phyloP scores from a whole-genome alignment of 768 basidiomycete species.

The Plicaturopsis crispa region DNA sequence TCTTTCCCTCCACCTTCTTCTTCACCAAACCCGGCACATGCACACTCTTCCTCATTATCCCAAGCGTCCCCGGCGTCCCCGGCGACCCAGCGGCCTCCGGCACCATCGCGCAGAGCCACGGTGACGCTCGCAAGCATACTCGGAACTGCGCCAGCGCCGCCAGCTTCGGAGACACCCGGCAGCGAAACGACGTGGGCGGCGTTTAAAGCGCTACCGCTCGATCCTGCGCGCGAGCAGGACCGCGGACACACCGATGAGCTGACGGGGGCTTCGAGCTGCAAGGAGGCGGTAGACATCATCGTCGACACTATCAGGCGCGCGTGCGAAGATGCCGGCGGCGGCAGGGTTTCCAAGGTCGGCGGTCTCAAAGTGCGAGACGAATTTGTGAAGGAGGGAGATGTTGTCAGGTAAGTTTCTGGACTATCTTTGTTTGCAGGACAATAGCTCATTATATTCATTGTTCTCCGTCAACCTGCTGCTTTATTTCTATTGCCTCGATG shows the following conservation, averaged over 20 bases:
- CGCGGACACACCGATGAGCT: conserved; percentile 51
- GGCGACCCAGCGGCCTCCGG: background rate
- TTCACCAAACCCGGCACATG: background rate
- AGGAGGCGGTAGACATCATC: conserved; percentile 69
- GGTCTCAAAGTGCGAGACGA: too few relatives aligned
- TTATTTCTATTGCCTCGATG: too few relatives aligned
- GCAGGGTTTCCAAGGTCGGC: too few relatives aligned
- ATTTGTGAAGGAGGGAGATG: conserved; percentile 60
- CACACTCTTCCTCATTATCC: background rate
- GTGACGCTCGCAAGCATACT: conserved; percentile 28
- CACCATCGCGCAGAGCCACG: conserved; percentile 11
- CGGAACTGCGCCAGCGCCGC: too few relatives aligned
- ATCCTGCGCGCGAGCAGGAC: conserved; percentile 41
- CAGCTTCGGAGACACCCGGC: conserved; percentile 19
- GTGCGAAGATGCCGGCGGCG: conserved; percentile 54
- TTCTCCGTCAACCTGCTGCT: too few relatives aligned
- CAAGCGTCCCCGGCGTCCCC: too few relatives aligned
- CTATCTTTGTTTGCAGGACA: conserved; percentile 4
- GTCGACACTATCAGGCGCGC: conserved; percentile 63
- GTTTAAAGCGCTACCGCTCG: conserved; percentile 75
- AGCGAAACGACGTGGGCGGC: conserved; percentile 51
- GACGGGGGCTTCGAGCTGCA: conserved; percentile 56
- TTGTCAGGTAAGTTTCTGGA: conserved; percentile 69
- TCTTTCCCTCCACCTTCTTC: background rate
- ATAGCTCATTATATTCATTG: conserved; percentile 8